Percentiles rank a stretch among this genome's conserved stretches.
Evolutionary conservation across 1,284 basidiomycete species (phyloP).

Genomic region (Filobasidium uniguttulatum): DNA sequence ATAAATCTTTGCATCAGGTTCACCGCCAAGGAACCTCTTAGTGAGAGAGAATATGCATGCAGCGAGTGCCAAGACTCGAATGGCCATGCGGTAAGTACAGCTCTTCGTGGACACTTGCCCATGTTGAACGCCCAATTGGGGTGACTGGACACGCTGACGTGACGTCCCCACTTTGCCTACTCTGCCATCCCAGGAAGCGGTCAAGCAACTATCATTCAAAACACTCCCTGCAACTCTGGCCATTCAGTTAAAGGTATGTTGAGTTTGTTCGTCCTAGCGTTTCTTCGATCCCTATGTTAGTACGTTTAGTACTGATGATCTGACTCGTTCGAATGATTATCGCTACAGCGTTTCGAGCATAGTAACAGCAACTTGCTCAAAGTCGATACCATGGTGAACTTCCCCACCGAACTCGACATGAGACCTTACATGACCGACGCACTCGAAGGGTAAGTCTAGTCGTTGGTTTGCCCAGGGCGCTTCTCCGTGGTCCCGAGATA

Average conservation of each 20-base stretch:
- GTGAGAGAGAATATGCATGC: conserved; percentile 33
- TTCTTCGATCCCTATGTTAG: background rate
- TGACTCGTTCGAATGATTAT: conserved; percentile 1
- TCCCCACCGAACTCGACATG: conserved; percentile 77
- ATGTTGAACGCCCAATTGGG: too few relatives aligned
- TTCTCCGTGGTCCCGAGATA: background rate
- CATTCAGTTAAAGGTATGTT: conserved; percentile 80
- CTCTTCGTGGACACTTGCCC: too few relatives aligned
- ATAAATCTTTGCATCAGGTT: conserved; percentile 6
- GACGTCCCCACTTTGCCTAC: too few relatives aligned
- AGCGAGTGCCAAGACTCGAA: conserved; percentile 19
- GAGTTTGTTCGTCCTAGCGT: background rate
- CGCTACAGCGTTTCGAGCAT: conserved; percentile 74
- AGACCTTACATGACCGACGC: conserved; percentile 58
- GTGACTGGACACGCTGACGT: too few relatives aligned
- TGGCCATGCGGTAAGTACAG: background rate
- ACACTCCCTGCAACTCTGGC: conserved; percentile 80
- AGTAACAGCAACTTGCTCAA: conserved; percentile 58
- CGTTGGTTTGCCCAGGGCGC: background rate
- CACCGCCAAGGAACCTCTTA: conserved; percentile 17
- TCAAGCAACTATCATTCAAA: conserved; percentile 68
- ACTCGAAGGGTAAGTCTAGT: conserved; percentile 17
- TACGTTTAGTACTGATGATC: background rate
- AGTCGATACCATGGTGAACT: conserved; percentile 69
- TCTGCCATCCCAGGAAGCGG: conserved; percentile 51